Evolutionary conservation across 2,329 filamentous ascomycete genomes (phyloP).

Genomic region (Fusarium sp.): DNA sequence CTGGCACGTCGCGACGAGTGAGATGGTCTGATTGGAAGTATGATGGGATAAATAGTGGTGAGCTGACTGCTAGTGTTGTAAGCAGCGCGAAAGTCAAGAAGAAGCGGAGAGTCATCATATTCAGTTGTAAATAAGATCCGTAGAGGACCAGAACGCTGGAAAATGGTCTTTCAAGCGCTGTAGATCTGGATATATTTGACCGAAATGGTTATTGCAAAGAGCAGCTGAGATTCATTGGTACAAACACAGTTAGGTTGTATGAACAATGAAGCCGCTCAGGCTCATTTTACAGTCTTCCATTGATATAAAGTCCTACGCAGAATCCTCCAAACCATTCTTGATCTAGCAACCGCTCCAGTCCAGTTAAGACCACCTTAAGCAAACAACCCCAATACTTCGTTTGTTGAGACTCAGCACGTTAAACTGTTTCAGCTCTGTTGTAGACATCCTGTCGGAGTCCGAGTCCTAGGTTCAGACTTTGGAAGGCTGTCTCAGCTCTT

Average conservation of each 20-base stretch:
- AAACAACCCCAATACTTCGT: neutral
- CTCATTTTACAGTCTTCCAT: neutral
- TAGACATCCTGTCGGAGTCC: neutral
- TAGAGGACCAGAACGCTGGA: neutral
- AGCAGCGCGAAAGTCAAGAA: neutral
- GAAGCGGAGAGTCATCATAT: rapidly evolving
- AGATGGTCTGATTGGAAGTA: neutral
- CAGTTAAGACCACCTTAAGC: neutral
- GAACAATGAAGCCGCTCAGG: rapidly evolving
- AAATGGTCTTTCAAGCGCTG: rapidly evolving
- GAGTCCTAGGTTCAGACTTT: neutral
- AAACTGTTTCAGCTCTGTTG: neutral
- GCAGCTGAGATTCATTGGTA: rapidly evolving
- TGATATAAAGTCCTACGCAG: neutral
- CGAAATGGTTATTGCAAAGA: rapidly evolving
- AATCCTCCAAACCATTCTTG: neutral
- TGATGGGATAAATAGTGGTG: neutral
- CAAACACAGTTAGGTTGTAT: rapidly evolving
- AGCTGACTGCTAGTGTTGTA: rapidly evolving
- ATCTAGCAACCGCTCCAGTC: neutral
- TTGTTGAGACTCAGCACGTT: neutral
- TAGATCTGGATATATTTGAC: neutral
- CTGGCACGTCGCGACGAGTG: neutral
- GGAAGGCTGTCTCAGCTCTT: neutral
- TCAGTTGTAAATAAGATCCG: neutral